Conservation (phyloP, 495 filamentous ascomycete species). For the Astrothelium macrocarpum region DNA sequence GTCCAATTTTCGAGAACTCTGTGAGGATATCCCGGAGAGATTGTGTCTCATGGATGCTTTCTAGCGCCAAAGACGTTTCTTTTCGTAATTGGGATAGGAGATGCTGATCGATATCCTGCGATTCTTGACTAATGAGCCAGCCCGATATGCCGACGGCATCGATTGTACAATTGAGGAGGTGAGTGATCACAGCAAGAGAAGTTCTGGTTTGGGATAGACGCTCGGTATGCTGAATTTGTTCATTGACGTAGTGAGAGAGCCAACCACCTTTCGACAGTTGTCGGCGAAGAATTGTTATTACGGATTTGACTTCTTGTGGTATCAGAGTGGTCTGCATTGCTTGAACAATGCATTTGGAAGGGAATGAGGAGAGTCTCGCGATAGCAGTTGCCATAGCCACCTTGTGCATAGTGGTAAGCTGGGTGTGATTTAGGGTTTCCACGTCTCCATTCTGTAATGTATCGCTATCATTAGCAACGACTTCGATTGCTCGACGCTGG, state of each 20-base stretch:
- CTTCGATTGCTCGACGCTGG: neutral
- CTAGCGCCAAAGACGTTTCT: neutral
- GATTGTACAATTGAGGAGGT: conserved; percentile 63
- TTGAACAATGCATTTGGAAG: conserved; percentile 44
- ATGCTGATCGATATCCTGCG: neutral
- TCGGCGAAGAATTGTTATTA: conserved; percentile 63
- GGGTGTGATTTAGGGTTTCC: no score
- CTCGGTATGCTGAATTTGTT: neutral
- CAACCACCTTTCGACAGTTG: conserved; percentile 57
- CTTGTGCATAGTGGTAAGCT: no score
- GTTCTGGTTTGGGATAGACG: conserved; percentile 40
- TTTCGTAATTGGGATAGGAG: neutral
- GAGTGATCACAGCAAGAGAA: conserved; percentile 42
- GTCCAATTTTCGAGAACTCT: neutral
- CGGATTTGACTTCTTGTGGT: conserved; percentile 55
- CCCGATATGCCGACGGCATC: conserved; percentile 77
- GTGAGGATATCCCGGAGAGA: neutral
- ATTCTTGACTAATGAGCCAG: conserved; percentile 52
- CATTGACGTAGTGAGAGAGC: conserved; percentile 52
- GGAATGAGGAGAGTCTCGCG: conserved; percentile 55
- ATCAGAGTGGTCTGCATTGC: conserved; percentile 57
- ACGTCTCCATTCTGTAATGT: neutral
- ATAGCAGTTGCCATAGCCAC: conserved; percentile 25
- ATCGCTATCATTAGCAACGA: neutral
- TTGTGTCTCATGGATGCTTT: conserved; percentile 2